Evolutionary conservation across 192 early-diverging fungal genomes (phyloP).

Genomic region (Coemansia guatemalensis): DNA sequence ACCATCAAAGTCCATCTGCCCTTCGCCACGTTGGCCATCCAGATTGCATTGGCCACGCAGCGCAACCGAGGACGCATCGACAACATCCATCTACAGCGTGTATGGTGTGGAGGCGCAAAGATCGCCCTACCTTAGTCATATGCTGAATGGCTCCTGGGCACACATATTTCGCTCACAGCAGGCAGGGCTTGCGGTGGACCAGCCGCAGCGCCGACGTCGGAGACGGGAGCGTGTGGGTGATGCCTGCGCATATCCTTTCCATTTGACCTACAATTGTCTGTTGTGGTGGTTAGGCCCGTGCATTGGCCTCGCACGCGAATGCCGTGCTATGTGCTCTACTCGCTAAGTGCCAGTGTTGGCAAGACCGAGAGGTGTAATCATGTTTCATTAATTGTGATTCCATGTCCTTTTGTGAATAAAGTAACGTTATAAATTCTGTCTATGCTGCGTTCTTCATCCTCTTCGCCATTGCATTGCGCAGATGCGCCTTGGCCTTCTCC

Average conservation of each 20-base stretch:
- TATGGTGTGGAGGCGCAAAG: not conserved
- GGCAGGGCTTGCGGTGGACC: slow-evolving; percentile 4
- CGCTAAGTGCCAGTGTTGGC: not conserved
- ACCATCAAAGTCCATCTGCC: too few relatives aligned
- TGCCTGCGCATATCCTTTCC: slow-evolving; percentile 32
- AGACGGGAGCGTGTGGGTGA: slow-evolving; percentile 18
- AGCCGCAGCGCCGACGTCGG: slow-evolving; percentile 6
- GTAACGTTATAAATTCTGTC: not conserved
- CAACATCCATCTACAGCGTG: not conserved
- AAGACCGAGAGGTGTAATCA: too few relatives aligned
- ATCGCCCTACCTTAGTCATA: slow-evolving; percentile 1
- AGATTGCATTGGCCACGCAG: slow-evolving; percentile 5
- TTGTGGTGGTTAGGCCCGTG: slow-evolving; percentile 41
- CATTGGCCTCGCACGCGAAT: slow-evolving; percentile 21
- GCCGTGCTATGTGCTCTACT: not conserved
- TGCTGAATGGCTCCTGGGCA: slow-evolving; percentile 34
- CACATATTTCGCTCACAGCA: slow-evolving; percentile 36
- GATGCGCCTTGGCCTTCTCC: slow-evolving; percentile 53
- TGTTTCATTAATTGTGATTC: not conserved
- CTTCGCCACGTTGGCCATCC: too few relatives aligned
- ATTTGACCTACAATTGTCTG: slow-evolving; percentile 42
- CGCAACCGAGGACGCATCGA: slow-evolving; percentile 1
- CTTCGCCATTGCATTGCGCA: slow-evolving; percentile 58
- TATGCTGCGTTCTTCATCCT: slow-evolving; percentile 19
- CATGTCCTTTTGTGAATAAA: not conserved